Evolutionary conservation across 345 rosid genomes (phyloP), one percentile per base, ranked within the genome.

Genomic region (Carallia brachiata): DNA sequence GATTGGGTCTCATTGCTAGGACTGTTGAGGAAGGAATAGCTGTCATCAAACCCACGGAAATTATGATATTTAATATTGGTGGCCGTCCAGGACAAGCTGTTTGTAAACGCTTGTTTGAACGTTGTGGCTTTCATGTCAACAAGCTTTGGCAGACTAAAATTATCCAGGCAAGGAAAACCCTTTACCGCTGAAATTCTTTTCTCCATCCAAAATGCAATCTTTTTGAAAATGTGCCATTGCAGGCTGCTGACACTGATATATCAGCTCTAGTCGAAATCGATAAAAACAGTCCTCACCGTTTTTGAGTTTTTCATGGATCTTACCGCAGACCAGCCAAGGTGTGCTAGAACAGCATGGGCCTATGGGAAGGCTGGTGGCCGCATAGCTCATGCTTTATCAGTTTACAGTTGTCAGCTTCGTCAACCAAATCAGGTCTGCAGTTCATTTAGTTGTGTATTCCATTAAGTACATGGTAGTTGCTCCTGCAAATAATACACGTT

Each of bases 321-420:
- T 71, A 82, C 91, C 36, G 94, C 89, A 71, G 98, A 94, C 82
- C 91, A 88, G 77, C 97, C 95, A 63, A 84, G 91, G 66, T 94
- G 97, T 87, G 98, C 98, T 78, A 90, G 97, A 75, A 91, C 98
- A 68, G 97, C 97, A 70, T 91, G 98, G 98, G 98, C 98, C 31
- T 94, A 94, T 74, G 97, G 95, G 68, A 85, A 87, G 77, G 85
- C 90, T 71, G 96, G 97, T 72, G 98, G 97, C 58, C 85, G 88
- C 65, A 93, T 93, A 67, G 91, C 98, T 66, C 98, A 93, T 87
- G 98, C 94, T 78, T 82, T 93, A 75, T 91, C 96, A 59, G 98
- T 93, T 67, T 93, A 89, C 68, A 93, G 96, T 71, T 91, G 97
- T 80, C 89, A 91, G 82, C 91, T 91, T 67, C 97, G 89, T 68